Evolutionary conservation across 805 yeast genomes (phyloP).

Genomic region (Hanseniaspora lindneri): DNA sequence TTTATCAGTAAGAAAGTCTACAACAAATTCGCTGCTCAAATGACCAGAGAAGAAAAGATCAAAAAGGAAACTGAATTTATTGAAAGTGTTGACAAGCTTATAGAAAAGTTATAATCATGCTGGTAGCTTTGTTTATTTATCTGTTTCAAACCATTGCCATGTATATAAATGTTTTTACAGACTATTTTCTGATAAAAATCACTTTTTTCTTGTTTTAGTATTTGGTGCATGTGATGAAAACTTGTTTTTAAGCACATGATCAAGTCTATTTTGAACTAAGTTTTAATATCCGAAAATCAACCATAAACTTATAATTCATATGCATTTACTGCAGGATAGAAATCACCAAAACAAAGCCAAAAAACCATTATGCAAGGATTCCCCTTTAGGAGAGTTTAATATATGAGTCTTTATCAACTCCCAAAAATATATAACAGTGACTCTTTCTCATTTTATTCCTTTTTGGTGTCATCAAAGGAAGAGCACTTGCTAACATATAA

Average conservation of each 20-base stretch:
- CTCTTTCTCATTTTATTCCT: not conserved
- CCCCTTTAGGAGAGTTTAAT: no score
- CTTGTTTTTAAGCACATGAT: no score
- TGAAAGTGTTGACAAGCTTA: not conserved
- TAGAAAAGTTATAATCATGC: not conserved
- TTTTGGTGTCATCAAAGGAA: not conserved
- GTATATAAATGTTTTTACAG: not conserved
- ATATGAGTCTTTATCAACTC: not conserved
- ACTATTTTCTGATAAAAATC: not conserved
- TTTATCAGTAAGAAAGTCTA: constrained; percentile 39
- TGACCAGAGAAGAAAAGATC: not conserved
- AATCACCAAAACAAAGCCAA: no score
- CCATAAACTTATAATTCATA: no score
- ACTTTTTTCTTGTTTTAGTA: no score
- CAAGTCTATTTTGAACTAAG: no score
- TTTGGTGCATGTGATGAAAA: no score
- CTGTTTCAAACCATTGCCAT: not conserved
- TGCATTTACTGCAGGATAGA: no score
- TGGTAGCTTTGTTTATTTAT: not conserved
- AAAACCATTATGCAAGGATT: no score
- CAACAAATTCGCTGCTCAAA: not conserved
- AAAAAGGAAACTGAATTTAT: not conserved
- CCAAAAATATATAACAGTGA: not conserved
- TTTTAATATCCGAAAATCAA: no score
- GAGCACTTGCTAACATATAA: not conserved